phyloP scores from a whole-genome alignment of 352 stramenopile genomes.

The Pythium plurisporium region DNA sequence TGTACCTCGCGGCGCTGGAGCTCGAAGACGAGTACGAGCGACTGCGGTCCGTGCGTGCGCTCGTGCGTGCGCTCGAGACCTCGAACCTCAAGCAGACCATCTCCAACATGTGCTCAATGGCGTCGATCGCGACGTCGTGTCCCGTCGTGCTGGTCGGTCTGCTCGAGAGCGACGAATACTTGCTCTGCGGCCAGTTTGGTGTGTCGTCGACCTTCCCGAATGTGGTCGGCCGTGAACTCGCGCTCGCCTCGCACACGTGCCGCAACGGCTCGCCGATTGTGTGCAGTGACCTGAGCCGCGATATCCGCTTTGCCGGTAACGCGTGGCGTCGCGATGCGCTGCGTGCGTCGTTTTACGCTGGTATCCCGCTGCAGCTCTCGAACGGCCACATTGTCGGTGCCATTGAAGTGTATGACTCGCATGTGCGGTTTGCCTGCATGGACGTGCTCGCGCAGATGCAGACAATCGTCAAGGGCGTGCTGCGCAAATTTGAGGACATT shows the following conservation, averaged over 20 bases:
- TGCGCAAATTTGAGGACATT: constrained; percentile 76
- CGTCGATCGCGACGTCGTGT: constrained; percentile 63
- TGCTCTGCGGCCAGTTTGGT: constrained; percentile 49
- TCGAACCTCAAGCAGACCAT: constrained; percentile 44
- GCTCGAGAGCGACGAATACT: constrained; percentile 51
- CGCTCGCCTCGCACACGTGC: constrained; percentile 65
- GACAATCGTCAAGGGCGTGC: constrained; percentile 60
- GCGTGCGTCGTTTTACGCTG: constrained; percentile 65
- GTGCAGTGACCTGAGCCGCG: constrained; percentile 53
- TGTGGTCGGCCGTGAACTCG: constrained; percentile 39
- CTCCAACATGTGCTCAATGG: constrained; percentile 71
- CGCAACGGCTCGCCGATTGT: constrained; percentile 55
- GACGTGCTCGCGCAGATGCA: constrained; percentile 68
- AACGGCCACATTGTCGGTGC: constrained; percentile 65
- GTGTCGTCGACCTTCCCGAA: constrained; percentile 22
- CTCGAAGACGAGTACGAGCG: constrained; percentile 61
- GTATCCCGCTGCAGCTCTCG: constrained; percentile 67
- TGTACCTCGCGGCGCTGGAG: constrained; percentile 41
- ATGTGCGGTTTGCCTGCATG: constrained; percentile 48
- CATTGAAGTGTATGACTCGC: constrained; percentile 65
- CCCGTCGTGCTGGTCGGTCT: constrained; percentile 67
- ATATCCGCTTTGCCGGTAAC: constrained; percentile 68
- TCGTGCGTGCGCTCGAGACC: constrained; percentile 39
- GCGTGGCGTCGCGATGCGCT: constrained; percentile 45
- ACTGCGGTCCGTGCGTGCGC: constrained; percentile 34